Percentiles rank a stretch among this genome's conserved stretches.
phyloP scores from a whole-genome alignment of 2,329 filamentous ascomycete genomes.

The Hypoxylon sp. region DNA sequence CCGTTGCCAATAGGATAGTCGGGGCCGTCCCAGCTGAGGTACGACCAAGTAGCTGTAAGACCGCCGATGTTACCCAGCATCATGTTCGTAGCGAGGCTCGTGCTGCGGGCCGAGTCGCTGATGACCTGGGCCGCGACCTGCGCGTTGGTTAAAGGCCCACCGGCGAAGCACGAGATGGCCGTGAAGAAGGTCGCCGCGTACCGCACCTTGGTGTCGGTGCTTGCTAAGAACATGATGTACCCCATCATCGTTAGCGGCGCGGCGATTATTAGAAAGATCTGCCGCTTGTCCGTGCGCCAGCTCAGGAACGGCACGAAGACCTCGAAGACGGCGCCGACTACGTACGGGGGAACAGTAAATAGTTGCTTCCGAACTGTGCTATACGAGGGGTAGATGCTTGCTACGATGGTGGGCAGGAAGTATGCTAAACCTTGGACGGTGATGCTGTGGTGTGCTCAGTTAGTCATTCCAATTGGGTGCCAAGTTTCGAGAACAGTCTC shows the following conservation, averaged over 20 bases:
- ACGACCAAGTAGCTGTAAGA: slow-evolving; percentile 74
- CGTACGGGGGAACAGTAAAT: slow-evolving; percentile 77
- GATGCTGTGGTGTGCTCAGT: slow-evolving; percentile 56
- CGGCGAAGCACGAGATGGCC: slow-evolving; percentile 71
- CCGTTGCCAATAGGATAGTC: slow-evolving; percentile 79
- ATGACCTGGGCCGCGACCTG: slow-evolving; percentile 78
- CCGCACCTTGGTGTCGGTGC: slow-evolving; percentile 62
- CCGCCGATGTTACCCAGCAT: slow-evolving; percentile 82
- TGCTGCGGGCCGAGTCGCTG: slow-evolving; percentile 75
- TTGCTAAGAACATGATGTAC: slow-evolving; percentile 78
- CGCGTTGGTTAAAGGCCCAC: slow-evolving; percentile 74
- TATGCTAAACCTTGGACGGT: slow-evolving; percentile 79
- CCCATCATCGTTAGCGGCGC: slow-evolving; percentile 76
- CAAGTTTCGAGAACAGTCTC: slow-evolving; percentile 49
- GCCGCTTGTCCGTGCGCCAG: slow-evolving; percentile 70
- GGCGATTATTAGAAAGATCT: slow-evolving; percentile 70
- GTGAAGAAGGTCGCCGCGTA: slow-evolving; percentile 80
- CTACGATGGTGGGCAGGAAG: slow-evolving; percentile 77
- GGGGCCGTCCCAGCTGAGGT: slow-evolving; percentile 72
- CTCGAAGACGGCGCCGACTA: slow-evolving; percentile 76
- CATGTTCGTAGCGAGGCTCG: slow-evolving; percentile 75
- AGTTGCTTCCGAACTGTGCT: slow-evolving; percentile 74
- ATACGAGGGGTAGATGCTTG: slow-evolving; percentile 72
- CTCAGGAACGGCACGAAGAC: slow-evolving; percentile 71
- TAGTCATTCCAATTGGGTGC: slow-evolving; percentile 47